Percentiles rank a stretch among this genome's conserved stretches.
These are phyloP conservation scores for Cyberlindnera galapagoensis DNA, from an alignment of 805 yeast species.

Conservation along the genomic window DNA sequence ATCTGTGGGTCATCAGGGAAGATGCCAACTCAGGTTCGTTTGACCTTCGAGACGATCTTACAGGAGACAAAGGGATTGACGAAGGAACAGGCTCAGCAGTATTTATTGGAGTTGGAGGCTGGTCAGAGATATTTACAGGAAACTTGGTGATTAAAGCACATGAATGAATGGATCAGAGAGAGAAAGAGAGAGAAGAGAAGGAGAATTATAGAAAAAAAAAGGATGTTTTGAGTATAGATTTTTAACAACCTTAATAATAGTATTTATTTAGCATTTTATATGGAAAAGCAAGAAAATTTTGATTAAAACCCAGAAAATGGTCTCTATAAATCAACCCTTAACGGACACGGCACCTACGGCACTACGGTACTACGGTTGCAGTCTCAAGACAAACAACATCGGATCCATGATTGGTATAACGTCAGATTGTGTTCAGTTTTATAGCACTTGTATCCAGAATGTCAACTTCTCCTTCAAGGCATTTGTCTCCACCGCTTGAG, in stretches of 20 bases:
- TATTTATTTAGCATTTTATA: background rate
- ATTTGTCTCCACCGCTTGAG: constrained; percentile 8
- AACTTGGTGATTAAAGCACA: constrained; percentile 55
- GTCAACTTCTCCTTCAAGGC: constrained; percentile 28
- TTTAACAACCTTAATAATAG: background rate
- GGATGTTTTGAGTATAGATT: background rate
- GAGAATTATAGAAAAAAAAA: no score
- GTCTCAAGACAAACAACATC: no score
- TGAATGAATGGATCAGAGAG: no score
- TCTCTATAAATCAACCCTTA: no score
- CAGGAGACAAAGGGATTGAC: constrained; percentile 36
- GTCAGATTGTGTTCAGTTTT: no score
- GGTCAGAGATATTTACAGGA: constrained; percentile 73
- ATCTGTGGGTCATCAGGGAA: constrained; percentile 92
- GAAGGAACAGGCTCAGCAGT: constrained; percentile 42
- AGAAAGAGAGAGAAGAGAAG: no score
- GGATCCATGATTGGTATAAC: no score
- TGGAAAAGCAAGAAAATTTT: no score
- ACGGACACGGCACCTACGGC: no score
- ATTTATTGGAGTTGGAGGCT: constrained; percentile 53
- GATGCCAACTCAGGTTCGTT: constrained; percentile 85
- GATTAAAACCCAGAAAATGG: no score
- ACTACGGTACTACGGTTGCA: no score
- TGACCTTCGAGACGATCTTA: constrained; percentile 66
- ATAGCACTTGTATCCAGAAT: constrained; percentile 34